Base-by-base conservation (phyloP, 495 filamentous ascomycete species). In the Penicillium subrubescens region DNA sequence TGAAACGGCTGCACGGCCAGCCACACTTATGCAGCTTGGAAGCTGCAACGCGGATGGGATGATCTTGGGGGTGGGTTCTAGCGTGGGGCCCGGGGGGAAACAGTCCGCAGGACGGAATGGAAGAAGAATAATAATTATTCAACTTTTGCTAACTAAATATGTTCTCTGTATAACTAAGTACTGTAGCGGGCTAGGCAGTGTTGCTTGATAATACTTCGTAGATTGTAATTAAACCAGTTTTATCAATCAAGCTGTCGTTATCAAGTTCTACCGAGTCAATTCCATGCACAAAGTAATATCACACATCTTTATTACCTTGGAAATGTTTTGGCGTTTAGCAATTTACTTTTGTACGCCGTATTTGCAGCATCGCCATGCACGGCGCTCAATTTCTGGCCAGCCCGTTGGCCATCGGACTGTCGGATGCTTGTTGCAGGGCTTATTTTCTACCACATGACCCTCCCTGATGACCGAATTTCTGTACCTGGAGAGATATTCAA, bases 1-100 rank as follows among this genome's bases (percentile, higher is more conserved):
- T 71, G 66, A 69, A 73, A 73, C 62, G 51, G 27, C 51, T 25
- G 55, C 51, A 35, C 55, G 41, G 35, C 54, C 59, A 63, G 67
- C 64, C 61, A 69, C 52, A 21, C n/a, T 57, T 57, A n/a, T 51
- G 33, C 56, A 58, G 11, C 29, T 48, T 31, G 17, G 14, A 12
- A 50, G 52, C 61, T 57, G 39, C 50, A 31, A 56, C 21, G 43
- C 43, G 23, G 54, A 39, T 59, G 23, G 50, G 63, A 56, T 61
- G 62, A 59, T 64, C 62, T 43, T 63, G 61, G 61, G 48, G 21
- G 43, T 46, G 48, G 48, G 48, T 25, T 52, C 25, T 52, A 31
- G 14, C 15, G 25, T 17, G 14, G 48, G 15, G 25, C 25, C 23
- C 5, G 48, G 48, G 15, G 23, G 23, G n/a, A 17, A 23, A 8